Percentiles rank a stretch among this genome's conserved stretches.
phyloP scores from a whole-genome alignment of 176 grass and related monocot genomes.

The Melocanna baccifera region DNA sequence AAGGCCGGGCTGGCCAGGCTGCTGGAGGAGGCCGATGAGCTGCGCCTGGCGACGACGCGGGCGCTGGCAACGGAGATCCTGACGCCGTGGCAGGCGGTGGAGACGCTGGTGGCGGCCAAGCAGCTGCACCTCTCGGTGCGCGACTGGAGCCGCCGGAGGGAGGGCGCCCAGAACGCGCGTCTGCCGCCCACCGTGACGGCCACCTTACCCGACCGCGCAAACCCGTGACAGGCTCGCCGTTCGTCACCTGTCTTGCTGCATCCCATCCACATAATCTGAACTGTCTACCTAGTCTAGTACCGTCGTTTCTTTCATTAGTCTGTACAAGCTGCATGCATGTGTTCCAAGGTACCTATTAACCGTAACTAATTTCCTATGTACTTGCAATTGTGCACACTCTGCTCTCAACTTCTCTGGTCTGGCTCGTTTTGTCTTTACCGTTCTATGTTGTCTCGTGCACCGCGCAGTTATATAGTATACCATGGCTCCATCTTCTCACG shows the following conservation, averaged over 20 bases:
- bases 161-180: not conserved
- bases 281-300: not conserved
- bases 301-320: not conserved
- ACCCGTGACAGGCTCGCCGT: constrained; percentile 22
- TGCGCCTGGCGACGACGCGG: constrained; percentile 47
- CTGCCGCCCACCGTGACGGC: not conserved
- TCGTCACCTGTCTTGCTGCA: not conserved
- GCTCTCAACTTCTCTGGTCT: not conserved
- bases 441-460: not conserved
- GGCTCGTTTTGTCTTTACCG: not conserved
- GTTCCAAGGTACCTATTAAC: not conserved
- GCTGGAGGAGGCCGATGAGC: constrained; percentile 57
- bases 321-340: constrained; percentile 16
- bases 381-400: not conserved
- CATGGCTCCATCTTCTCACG: not conserved
- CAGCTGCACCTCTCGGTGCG: constrained; percentile 60
- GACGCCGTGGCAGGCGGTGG: constrained; percentile 55
- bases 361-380: not conserved
- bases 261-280: not conserved
- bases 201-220: not conserved
- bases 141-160: constrained; percentile 45
- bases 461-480: not conserved
- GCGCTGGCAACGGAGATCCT: constrained; percentile 48
- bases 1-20: constrained; percentile 26
- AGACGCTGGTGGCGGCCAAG: constrained; percentile 56